A percentile compares a stretch with the other conserved stretches of the same genome.
phyloP scores from a whole-genome alignment of 805 yeast species.

The Brettanomyces sp. region DNA sequence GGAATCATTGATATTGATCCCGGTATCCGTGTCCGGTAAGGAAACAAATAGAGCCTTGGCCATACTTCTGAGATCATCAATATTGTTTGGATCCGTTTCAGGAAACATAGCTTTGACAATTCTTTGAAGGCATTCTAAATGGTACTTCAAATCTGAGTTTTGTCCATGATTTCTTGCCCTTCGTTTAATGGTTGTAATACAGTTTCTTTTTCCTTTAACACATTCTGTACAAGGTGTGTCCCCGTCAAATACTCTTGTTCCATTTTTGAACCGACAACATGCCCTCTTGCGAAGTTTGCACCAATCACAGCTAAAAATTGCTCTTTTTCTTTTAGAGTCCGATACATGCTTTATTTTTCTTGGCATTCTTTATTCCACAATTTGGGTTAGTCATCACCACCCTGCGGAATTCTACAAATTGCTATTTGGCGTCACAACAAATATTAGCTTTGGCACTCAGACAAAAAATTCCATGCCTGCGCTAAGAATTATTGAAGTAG shows the following conservation, averaged over 20 bases:
- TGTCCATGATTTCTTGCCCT: slow-evolving; percentile 25
- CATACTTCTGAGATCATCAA: slow-evolving; percentile 24
- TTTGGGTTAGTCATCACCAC: not conserved
- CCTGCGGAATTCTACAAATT: not conserved
- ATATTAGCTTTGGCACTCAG: too few species aligned
- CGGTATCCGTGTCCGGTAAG: slow-evolving; percentile 11
- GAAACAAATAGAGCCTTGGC: slow-evolving; percentile 13
- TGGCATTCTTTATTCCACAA: too few species aligned
- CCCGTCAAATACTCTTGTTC: slow-evolving; percentile 15
- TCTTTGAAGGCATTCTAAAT: slow-evolving; percentile 24
- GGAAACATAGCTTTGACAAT: slow-evolving; percentile 27
- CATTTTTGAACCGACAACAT: slow-evolving; percentile 20
- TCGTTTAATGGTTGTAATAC: slow-evolving; percentile 24
- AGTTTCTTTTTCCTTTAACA: slow-evolving; percentile 14
- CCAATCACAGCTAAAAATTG: slow-evolving; percentile 27
- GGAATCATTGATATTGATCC: not conserved
- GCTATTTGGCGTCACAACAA: too few species aligned
- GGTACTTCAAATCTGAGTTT: slow-evolving; percentile 25
- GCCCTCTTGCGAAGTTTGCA: slow-evolving; percentile 28
- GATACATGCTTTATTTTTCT: too few species aligned
- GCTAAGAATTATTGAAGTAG: too few species aligned
- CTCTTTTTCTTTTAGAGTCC: slow-evolving; percentile 17
- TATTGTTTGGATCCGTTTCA: slow-evolving; percentile 26
- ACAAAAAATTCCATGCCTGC: too few species aligned
- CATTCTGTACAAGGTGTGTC: slow-evolving; percentile 23